Base-by-base conservation (phyloP, 148 eudicot genomes). In the Camellia granthamiana region DNA sequence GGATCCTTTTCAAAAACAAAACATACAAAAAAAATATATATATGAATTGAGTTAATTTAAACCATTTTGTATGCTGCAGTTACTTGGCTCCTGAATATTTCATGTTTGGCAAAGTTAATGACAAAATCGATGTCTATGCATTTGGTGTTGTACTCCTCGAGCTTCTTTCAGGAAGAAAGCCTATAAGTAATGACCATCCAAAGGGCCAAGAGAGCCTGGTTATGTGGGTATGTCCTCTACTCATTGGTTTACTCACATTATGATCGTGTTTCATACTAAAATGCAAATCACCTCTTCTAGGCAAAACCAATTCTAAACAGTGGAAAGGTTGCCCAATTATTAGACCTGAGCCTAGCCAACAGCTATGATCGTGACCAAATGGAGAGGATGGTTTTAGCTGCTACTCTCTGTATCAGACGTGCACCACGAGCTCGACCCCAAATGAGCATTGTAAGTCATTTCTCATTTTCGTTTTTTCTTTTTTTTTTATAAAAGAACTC, bases 121-220 rank as follows among this genome's bases (percentile, higher is more conserved):
- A 92, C 67, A 94, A 90, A 83, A 85, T 96, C 72, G 99, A 96
- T 86, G 97, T 94, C 21, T 96, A 92, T 84, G 99, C 99, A 51
- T 96, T 81, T 46, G 99, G 99, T 9, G 99, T 96, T 88, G 98
- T 96, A 70, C 98, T 96, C 78, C 99, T 96, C n/a, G 99, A 96
- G 94, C 95, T 96, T 84, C 88, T 96, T 61, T 88, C 99, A 0
- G 99, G 99, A 76, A 92, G 94, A 84, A 94, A 91, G 77, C 98
- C 98, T 59, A 91, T 96, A 76, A 85, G 90, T 84, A 84, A 69
- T 76, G 95, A 87, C 77, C 85, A 75, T 23, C 92, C 94, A 59
- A 94, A 94, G 81, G 98, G 95, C 74, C 89, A 92, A 79, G 91
- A 92, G 85, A 96, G 99, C 89, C 85, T 96, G 80, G 95, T 96